Conservation (phyloP, 2,329 filamentous ascomycete genomes). For the Elsinoe fawcettii region DNA sequence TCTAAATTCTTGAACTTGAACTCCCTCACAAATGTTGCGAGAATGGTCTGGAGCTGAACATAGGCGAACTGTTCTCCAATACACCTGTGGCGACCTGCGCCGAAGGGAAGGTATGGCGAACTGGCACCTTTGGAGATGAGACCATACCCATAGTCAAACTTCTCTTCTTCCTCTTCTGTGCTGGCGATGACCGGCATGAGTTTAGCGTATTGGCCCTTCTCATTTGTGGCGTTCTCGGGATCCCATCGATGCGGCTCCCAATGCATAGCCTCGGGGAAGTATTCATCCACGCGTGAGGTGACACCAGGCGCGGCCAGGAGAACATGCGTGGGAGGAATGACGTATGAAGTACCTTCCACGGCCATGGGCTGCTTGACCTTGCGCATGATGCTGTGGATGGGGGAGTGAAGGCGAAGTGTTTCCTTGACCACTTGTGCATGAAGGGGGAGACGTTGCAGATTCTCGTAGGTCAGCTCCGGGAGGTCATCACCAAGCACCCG, state of each 20-base stretch:
- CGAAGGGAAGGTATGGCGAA: conserved; percentile 89
- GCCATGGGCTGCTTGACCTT: conserved; percentile 83
- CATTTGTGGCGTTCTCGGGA: conserved; percentile 45
- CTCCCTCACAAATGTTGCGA: conserved; percentile 64
- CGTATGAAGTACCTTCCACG: conserved; percentile 72
- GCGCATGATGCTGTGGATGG: conserved; percentile 92
- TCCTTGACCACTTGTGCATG: conserved; percentile 84
- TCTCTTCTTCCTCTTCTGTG: conserved; percentile 50
- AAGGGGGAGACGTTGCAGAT: conserved; percentile 68
- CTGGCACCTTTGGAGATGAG: conserved; percentile 83
- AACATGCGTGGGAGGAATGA: conserved; percentile 70
- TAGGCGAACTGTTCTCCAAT: conserved; percentile 97
- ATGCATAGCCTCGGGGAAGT: conserved; percentile 71
- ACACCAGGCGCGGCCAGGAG: conserved; percentile 82
- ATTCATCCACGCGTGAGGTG: conserved; percentile 60
- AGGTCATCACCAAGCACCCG: conserved; percentile 64
- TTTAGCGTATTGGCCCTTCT: conserved; percentile 33
- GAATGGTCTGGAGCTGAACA: conserved; percentile 80
- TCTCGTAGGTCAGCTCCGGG: conserved; percentile 67
- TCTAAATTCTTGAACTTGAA: conserved; percentile 74
- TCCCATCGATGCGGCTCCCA: conserved; percentile 96
- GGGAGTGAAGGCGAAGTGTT: conserved; percentile 81
- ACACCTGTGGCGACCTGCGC: conserved; percentile 84
- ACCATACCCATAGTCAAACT: conserved; percentile 89
- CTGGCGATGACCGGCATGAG: conserved; percentile 24